These are phyloP conservation scores for Phylloporus rhodoxanthus DNA, from an alignment of 768 basidiomycete genomes.

Conservation along the genomic window DNA sequence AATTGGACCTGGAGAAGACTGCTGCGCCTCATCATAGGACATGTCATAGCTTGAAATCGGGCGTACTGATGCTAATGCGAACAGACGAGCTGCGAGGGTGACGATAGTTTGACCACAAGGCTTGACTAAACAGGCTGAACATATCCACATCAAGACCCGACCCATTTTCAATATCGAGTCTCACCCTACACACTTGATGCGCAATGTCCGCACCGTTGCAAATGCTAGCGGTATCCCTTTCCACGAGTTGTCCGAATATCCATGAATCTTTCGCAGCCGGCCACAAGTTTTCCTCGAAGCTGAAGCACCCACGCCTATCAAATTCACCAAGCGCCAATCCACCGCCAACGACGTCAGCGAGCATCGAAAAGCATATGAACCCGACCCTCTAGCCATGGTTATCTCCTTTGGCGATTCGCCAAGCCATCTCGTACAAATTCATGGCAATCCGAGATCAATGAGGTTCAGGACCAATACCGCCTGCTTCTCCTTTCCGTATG, in stretches of 20 bases:
- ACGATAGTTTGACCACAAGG: slow-evolving; percentile 26
- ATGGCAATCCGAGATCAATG: slow-evolving; percentile 6
- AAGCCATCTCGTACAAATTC: not conserved
- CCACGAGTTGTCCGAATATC: slow-evolving; percentile 17
- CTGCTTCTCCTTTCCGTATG: slow-evolving; percentile 2
- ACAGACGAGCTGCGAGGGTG: not conserved
- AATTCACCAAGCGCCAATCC: slow-evolving; percentile 1
- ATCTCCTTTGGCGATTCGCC: not conserved
- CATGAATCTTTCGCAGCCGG: slow-evolving; percentile 16
- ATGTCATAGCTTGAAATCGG: not conserved
- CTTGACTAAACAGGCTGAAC: slow-evolving; percentile 23
- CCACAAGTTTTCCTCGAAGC: slow-evolving; percentile 24
- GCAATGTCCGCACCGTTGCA: slow-evolving; percentile 27
- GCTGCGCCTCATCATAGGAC: not conserved
- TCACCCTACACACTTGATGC: slow-evolving; percentile 10
- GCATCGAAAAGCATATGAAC: not conserved
- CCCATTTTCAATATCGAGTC: not conserved
- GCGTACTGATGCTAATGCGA: not conserved
- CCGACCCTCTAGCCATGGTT: not conserved
- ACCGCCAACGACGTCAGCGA: slow-evolving; percentile 3
- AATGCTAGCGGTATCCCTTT: slow-evolving; percentile 1
- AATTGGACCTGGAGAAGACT: not conserved
- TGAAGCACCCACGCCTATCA: slow-evolving; percentile 5
- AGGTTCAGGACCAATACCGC: not conserved
- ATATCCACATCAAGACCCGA: slow-evolving; percentile 19